Evolutionary conservation across 139 green algal species (phyloP), one percentile per base, ranked within the genome.

Genomic region (Coelastrella sp.): DNA sequence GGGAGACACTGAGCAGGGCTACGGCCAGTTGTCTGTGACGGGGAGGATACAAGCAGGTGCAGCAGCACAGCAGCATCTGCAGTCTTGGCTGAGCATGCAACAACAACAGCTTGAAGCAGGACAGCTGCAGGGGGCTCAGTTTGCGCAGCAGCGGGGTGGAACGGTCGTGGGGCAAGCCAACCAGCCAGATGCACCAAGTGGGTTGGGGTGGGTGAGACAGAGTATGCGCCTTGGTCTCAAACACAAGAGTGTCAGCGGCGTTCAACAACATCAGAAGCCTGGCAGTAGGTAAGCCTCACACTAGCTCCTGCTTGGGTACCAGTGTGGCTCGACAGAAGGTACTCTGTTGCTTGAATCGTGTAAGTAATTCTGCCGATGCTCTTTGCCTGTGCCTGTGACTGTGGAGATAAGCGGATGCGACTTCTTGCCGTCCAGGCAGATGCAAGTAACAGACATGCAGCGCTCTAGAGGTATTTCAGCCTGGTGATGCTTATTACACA

Each of bases 1-100:
- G 73, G 73, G 73, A 4, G 73, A 71, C 64, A 11, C 17, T 20
- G 73, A 78, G 5, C 20, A 54, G 2, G 19, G 19, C 73, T 23
- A 78, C 3, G 7, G 7, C 73, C 13, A 10, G 14, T 4, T 19
- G 7, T 23, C 19, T 13, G 13, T 23, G 19, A 78, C 20, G 13
- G 7, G 73, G 13, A 54, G 19, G 73, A 13, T n/a, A 19, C 19
- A 19, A 19, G 73, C 20, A 19, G 73, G 73, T 16, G 14, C 20
- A 7, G 17, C 11, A 5, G 14, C 19, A 7, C 20, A 19, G 16
- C 20, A 78, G 73, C 64, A 71, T 23, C 73, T 54, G 73, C 73
- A 78, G 73, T 78, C 19, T 47, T 78, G 73, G 73, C 73, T 78
- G 64, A 71, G 64, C 64, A 71, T 71, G 64, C 64, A 71, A 71